A percentile compares a stretch with the other conserved stretches of the same genome.
Conservation (phyloP, 345 rosid genomes). For the Schrenkiella parvula region DNA sequence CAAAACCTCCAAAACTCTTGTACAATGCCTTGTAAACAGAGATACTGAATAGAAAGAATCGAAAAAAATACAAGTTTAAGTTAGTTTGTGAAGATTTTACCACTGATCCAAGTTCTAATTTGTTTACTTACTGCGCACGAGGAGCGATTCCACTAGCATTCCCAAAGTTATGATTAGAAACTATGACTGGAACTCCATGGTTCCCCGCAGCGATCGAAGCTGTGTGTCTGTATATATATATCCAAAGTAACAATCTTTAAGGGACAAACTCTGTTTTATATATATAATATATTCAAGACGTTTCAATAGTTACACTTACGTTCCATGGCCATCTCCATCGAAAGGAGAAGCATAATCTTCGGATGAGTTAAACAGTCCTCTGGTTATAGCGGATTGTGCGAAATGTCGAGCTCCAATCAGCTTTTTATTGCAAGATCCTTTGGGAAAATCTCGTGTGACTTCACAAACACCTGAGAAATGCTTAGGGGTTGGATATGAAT, state of each 20-base stretch:
- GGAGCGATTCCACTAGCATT: slow-evolving; percentile 99
- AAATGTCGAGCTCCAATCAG: slow-evolving; percentile 91
- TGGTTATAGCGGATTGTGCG: slow-evolving; percentile 87
- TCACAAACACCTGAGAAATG: slow-evolving; percentile 88
- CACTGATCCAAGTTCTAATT: not conserved
- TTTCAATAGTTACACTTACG: slow-evolving; percentile 52
- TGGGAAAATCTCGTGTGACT: slow-evolving; percentile 89
- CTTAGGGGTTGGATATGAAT: slow-evolving; percentile 62
- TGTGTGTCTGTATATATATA: slow-evolving; percentile 65
- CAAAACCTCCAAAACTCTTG: slow-evolving; percentile 94
- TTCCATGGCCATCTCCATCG: slow-evolving; percentile 98
- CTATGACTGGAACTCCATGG: slow-evolving; percentile 84
- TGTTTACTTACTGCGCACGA: slow-evolving; percentile 74
- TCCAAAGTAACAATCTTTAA: slow-evolving; percentile 4
- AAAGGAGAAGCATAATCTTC: slow-evolving; percentile 91
- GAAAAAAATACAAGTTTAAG: not conserved
- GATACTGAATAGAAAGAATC: slow-evolving; percentile 44
- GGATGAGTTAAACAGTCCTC: slow-evolving; percentile 86
- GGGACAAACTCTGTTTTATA: not conserved
- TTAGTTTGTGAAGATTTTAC: not conserved
- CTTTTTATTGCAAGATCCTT: slow-evolving; percentile 95
- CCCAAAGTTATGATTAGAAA: slow-evolving; percentile 84
- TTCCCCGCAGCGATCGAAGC: slow-evolving; percentile 96
- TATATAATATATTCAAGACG: not conserved
- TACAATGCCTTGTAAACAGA: slow-evolving; percentile 95